Percentiles rank a stretch among this genome's conserved stretches.
phyloP scores from a whole-genome alignment of 2,329 filamentous ascomycete species.

The Conoideocrella luteorostrata region DNA sequence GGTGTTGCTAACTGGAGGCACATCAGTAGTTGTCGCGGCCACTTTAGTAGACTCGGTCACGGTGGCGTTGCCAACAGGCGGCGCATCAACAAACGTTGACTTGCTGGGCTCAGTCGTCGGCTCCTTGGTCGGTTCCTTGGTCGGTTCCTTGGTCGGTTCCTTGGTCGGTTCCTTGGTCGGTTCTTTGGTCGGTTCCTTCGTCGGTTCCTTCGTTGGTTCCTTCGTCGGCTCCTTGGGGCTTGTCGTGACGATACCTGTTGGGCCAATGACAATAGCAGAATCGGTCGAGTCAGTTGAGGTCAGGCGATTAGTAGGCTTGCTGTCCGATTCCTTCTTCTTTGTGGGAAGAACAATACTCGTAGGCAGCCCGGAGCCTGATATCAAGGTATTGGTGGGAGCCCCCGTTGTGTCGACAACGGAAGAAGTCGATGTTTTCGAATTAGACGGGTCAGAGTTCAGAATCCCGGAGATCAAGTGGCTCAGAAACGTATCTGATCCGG shows the following conservation, averaged over 20 bases:
- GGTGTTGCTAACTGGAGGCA: conserved; percentile 4
- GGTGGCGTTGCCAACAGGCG: conserved; percentile 5
- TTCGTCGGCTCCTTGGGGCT: background rate
- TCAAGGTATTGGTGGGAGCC: background rate
- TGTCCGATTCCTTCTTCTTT: background rate
- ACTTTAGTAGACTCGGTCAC: background rate
- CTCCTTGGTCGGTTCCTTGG: background rate
- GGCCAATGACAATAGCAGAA: conserved; percentile 19
- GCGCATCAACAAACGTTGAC: background rate
- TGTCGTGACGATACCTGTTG: conserved; percentile 19
- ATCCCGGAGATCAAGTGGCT: conserved; percentile 19
- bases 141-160: background rate
- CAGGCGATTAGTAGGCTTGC: background rate
- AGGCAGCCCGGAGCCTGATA: conserved; percentile 1
- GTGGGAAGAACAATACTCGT: background rate
- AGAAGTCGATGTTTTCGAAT: background rate
- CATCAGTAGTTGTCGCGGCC: background rate
- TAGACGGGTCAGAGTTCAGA: conserved; percentile 3
- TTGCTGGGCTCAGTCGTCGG: too few species aligned
- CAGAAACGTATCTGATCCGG: conserved; percentile 10
- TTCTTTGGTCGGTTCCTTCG: background rate
- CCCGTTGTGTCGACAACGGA: background rate
- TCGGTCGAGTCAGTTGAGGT: conserved; percentile 8
- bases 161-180: background rate
- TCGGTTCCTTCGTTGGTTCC: background rate